These are phyloP conservation scores for Parathielavia appendiculata DNA, from an alignment of 495 filamentous ascomycete species.

Conservation along the genomic window DNA sequence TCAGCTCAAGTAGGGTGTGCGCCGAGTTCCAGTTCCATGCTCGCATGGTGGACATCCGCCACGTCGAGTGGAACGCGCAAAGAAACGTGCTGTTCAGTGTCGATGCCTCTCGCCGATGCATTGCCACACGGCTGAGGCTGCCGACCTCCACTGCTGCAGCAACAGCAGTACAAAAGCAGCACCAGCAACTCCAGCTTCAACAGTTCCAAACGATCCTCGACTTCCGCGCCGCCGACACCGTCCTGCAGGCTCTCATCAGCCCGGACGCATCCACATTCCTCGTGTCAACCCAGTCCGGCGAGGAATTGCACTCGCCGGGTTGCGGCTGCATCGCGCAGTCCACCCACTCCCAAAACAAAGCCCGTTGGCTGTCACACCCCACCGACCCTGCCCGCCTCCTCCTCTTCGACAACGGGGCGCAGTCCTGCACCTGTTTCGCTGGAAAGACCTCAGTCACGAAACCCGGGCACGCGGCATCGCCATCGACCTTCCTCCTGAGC, in stretches of 20 bases:
- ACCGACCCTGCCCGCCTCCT: constrained; percentile 11
- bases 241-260: constrained; percentile 16
- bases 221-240: constrained; percentile 19
- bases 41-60: constrained; percentile 19
- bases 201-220: constrained; percentile 13
- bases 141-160: neutral
- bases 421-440: constrained; percentile 16
- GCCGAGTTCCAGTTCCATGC: constrained; percentile 18
- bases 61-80: constrained; percentile 24
- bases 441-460: constrained; percentile 7
- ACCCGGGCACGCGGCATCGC: constrained; percentile 10
- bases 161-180: constrained; percentile 9
- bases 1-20: constrained; percentile 11
- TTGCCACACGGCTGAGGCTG: constrained; percentile 15
- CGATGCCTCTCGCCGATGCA: constrained; percentile 21
- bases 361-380: constrained; percentile 18
- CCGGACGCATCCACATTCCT: constrained; percentile 14
- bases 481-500: constrained; percentile 8
- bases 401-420: constrained; percentile 8
- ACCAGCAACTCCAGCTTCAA: constrained; percentile 3
- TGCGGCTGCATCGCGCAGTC: neutral
- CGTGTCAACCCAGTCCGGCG: constrained; percentile 12
- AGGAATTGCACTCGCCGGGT: constrained; percentile 6
- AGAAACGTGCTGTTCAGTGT: constrained; percentile 22
- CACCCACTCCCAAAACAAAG: neutral